Evolutionary conservation across 148 eudicot genomes (phyloP).

Genomic region (Gaultheria prostrata): DNA sequence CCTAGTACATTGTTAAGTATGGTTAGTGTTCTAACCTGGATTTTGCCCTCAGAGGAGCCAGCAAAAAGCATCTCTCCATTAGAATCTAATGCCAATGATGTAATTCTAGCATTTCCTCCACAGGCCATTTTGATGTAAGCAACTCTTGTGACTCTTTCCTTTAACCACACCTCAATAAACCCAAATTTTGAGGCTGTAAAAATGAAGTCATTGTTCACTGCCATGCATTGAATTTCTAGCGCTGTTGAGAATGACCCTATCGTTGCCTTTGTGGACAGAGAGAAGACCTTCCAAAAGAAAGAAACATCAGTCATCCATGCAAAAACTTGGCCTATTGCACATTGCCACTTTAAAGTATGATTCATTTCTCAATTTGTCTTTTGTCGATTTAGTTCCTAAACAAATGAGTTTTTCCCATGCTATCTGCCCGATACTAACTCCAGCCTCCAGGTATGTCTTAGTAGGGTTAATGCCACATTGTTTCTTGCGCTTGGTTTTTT

Average conservation of each 20-base stretch:
- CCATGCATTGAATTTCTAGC: slow-evolving; percentile 31
- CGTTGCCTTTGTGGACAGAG: slow-evolving; percentile 40
- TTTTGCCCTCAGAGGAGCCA: slow-evolving; percentile 43
- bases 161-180: slow-evolving; percentile 45
- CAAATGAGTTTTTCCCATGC: background rate
- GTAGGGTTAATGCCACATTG: background rate
- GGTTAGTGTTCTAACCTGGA: slow-evolving; percentile 32
- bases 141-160: slow-evolving; percentile 41
- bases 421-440: background rate
- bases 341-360: background rate
- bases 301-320: slow-evolving; percentile 7
- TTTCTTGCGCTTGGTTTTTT: background rate
- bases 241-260: slow-evolving; percentile 38
- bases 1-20: background rate
- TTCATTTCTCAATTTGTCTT: background rate
- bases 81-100: slow-evolving; percentile 34
- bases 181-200: slow-evolving; percentile 44
- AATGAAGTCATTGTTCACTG: slow-evolving; percentile 45
- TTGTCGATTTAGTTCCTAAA: background rate
- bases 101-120: slow-evolving; percentile 32
- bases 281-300: slow-evolving; percentile 37
- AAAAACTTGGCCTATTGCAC: background rate
- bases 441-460: background rate
- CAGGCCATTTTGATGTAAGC: slow-evolving; percentile 34
- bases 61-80: slow-evolving; percentile 54